Evolutionary conservation across 2,329 filamentous ascomycete species (phyloP), one percentile per base, ranked within the genome.

Genomic region (Hyphodiscus sp.): DNA sequence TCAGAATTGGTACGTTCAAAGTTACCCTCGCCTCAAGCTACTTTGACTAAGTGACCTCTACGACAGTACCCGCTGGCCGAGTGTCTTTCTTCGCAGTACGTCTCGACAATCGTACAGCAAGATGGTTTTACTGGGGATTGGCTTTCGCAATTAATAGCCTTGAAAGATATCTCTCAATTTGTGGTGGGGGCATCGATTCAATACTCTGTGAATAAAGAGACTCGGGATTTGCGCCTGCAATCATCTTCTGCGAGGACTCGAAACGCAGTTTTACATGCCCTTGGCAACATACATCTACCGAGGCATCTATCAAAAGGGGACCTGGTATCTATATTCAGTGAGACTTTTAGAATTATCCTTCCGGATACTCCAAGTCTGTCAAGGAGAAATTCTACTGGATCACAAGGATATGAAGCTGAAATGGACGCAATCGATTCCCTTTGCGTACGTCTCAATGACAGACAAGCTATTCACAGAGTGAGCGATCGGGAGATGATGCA

Each of bases 171-270:
- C 9, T 66, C 69, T 0, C 67, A 70, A 13, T 73, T 70, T 50
- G 63, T 72, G 2, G 65, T 73, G 9, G 70, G 67, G 13, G 70
- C 71, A 13, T 72, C 69, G 1, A 52, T 74, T 23, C 71, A 74
- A 45, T 69, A 71, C 53, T 57, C 62, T 2, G 67, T 68, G 13
- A 69, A 70, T 48, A 57, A 63, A 47, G 70, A 71, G 46, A 68
- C 61, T 5, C 61, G 63, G n/a, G 66, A 71, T 58, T 43, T 67
- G 20, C 65, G 61, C 9, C 64, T 73, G 7, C 67, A 68, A 47
- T 55, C 66, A 2, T 63, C 67, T 1, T 70, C 69, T 10, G 66
- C 68, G 10, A 63, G 62, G 29, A 67, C 69, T 41, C 63, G 71
- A 47, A 71, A 71, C 57, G 70, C 70, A 2, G 61, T 73, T 19